phyloP scores from a whole-genome alignment of 2,329 filamentous ascomycete genomes.

The Didymella exigua region DNA sequence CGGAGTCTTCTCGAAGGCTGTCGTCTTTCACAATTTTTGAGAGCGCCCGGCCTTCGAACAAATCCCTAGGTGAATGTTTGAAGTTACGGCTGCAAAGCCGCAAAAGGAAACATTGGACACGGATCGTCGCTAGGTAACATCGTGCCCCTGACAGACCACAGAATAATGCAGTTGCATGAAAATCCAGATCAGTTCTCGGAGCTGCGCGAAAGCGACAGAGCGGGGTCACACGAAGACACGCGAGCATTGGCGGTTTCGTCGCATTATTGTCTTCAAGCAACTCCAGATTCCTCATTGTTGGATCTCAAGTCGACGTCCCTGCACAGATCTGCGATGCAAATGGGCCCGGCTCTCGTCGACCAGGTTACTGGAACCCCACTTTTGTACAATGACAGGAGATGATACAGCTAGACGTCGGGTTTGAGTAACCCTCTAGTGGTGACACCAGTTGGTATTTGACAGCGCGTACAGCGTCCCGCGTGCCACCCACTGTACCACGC shows the following conservation, averaged over 20 bases:
- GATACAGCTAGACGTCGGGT: background rate
- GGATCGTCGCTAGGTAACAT: conserved; percentile 1
- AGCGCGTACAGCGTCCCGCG: conserved; percentile 8
- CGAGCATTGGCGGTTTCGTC: background rate
- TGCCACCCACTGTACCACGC: conserved; percentile 5
- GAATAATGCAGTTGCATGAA: background rate
- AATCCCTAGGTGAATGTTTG: background rate
- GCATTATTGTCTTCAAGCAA: background rate
- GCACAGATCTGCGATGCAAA: background rate
- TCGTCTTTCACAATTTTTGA: background rate
- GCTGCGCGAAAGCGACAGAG: conserved; percentile 6
- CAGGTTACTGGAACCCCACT: background rate
- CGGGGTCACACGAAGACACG: conserved; percentile 5
- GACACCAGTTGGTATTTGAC: conserved; percentile 4
- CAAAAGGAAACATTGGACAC: conserved; percentile 7
- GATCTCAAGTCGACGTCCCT: background rate
- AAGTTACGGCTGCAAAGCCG: conserved; percentile 3
- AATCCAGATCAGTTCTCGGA: conserved; percentile 9
- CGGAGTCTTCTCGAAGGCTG: background rate
- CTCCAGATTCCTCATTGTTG: background rate
- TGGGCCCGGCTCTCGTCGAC: background rate
- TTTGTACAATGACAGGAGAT: background rate
- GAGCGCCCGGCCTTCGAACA: background rate
- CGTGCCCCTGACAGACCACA: background rate
- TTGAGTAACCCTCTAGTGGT: background rate